phyloP scores from a whole-genome alignment of 345 rosid genomes.

The Syzygium oleosum region DNA sequence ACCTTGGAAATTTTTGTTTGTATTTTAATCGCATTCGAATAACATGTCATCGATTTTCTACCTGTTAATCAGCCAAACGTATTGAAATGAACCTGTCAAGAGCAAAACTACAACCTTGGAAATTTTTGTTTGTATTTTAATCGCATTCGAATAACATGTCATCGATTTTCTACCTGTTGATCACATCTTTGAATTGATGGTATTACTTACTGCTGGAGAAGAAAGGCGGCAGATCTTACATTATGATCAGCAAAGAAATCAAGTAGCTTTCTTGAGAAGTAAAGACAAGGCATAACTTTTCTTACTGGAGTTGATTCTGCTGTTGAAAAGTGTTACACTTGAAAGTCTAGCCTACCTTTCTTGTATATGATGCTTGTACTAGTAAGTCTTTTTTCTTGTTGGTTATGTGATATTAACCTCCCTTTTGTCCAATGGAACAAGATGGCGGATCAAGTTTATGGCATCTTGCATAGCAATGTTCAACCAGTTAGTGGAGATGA shows the following conservation, averaged over 20 bases:
- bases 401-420: not conserved
- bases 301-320: not conserved
- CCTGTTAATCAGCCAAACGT: not conserved
- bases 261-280: not conserved
- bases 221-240: not conserved
- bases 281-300: not conserved
- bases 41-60: not conserved
- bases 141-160: not conserved
- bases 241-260: not conserved
- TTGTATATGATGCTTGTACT: not conserved
- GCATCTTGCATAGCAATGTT: slow-evolving; percentile 42
- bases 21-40: not conserved
- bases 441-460: slow-evolving; percentile 77
- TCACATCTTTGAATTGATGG: not conserved
- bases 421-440: slow-evolving; percentile 9
- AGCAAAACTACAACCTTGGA: not conserved
- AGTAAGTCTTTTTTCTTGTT: rapidly evolving
- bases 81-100: not conserved
- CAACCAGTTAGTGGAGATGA: slow-evolving; percentile 48
- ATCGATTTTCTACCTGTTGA: not conserved
- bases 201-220: not conserved
- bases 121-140: not conserved
- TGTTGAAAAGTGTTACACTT: not conserved
- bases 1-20: not conserved
- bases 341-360: not conserved